Conservation (phyloP, 2,329 filamentous ascomycete species). For the Corinectria fuckeliana region DNA sequence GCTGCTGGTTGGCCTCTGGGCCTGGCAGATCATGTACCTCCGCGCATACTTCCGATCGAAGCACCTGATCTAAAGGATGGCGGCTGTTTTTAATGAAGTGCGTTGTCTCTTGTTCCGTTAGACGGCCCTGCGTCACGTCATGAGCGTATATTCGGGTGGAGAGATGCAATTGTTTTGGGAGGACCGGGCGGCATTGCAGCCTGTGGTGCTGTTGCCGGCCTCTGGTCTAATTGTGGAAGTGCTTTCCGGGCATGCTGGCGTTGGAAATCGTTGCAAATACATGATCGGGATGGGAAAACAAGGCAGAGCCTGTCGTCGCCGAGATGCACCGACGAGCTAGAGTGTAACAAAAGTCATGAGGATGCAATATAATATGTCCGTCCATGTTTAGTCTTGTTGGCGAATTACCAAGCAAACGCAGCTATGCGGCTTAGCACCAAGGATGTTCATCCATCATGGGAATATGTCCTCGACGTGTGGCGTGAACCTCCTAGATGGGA, state of each 20-base stretch:
- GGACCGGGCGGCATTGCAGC: slow-evolving; percentile 8
- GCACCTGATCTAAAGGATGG: slow-evolving; percentile 46
- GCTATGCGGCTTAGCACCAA: slow-evolving; percentile 12
- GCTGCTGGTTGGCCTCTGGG: slow-evolving; percentile 86
- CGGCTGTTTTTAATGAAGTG: slow-evolving; percentile 22
- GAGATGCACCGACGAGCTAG: slow-evolving; percentile 28
- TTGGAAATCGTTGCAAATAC: slow-evolving; percentile 38
- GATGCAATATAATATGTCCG: slow-evolving; percentile 35
- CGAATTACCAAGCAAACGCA: background rate
- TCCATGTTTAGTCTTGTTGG: slow-evolving; percentile 16
- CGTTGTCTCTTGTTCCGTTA: slow-evolving; percentile 18
- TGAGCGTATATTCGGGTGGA: slow-evolving; percentile 14
- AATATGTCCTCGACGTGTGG: slow-evolving; percentile 13
- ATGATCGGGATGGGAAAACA: slow-evolving; percentile 32
- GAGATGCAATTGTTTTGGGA: slow-evolving; percentile 12
- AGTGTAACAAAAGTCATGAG: slow-evolving; percentile 40
- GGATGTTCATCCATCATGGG: too few species aligned
- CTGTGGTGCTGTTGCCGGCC: slow-evolving; percentile 8
- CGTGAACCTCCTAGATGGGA: slow-evolving; percentile 7
- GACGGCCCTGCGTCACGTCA: slow-evolving; percentile 17
- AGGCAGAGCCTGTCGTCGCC: slow-evolving; percentile 20
- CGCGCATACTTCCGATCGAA: slow-evolving; percentile 88
- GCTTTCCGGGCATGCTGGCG: slow-evolving; percentile 34
- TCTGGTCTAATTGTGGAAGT: slow-evolving; percentile 29
- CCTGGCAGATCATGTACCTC: slow-evolving; percentile 97